These are phyloP conservation scores for Lagenidium sp. DNA, from an alignment of 352 stramenopile genomes.

Conservation along the genomic window DNA sequence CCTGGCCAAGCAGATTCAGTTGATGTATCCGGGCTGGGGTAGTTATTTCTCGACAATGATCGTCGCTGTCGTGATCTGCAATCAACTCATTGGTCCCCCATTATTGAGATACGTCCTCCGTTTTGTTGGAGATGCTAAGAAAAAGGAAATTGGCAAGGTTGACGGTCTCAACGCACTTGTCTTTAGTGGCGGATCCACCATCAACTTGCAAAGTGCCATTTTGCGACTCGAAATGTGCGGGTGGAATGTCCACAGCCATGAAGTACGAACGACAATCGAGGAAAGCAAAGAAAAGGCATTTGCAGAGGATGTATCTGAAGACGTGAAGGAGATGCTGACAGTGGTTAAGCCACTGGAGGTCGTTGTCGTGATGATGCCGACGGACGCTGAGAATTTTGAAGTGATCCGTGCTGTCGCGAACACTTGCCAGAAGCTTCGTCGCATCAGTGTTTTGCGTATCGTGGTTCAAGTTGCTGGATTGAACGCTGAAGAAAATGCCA, in stretches of 20 bases:
- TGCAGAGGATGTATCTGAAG: slow-evolving; percentile 11
- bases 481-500: slow-evolving; percentile 8
- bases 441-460: slow-evolving; percentile 39
- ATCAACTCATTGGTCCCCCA: slow-evolving; percentile 52
- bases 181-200: slow-evolving; percentile 11
- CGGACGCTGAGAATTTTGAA: slow-evolving; percentile 38
- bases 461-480: slow-evolving; percentile 38
- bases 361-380: slow-evolving; percentile 53
- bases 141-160: slow-evolving; percentile 49
- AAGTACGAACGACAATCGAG: slow-evolving; percentile 23
- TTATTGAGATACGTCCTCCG: slow-evolving; percentile 46
- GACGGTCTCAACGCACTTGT: slow-evolving; percentile 41
- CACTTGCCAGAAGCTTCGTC: slow-evolving; percentile 33
- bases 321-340: slow-evolving; percentile 23
- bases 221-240: slow-evolving; percentile 45
- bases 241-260: slow-evolving; percentile 41
- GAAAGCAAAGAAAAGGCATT: slow-evolving; percentile 13
- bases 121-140: slow-evolving; percentile 40
- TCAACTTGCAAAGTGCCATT: slow-evolving; percentile 25
- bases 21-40: slow-evolving; percentile 60
- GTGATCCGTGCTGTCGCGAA: slow-evolving; percentile 40
- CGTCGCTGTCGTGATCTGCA: slow-evolving; percentile 60
- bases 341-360: slow-evolving; percentile 36
- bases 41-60: slow-evolving; percentile 72
- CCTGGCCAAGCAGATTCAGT: slow-evolving; percentile 61